Evolutionary conservation across 2,329 filamentous ascomycete genomes (phyloP).

Genomic region (Trichoderma arundinaceum): DNA sequence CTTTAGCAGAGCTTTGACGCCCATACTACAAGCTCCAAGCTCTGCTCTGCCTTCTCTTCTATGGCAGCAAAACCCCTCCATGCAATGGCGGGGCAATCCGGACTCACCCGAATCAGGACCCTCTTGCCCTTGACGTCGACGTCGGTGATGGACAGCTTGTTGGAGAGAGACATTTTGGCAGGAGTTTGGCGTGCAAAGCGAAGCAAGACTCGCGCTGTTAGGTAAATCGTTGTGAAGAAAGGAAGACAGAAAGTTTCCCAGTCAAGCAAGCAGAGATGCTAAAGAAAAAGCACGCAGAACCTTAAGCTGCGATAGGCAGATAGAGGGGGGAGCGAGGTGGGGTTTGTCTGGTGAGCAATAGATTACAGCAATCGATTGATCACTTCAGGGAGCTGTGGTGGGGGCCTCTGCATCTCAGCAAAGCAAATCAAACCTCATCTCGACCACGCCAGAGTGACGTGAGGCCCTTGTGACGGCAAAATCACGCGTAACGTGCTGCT

Average conservation of each 20-base stretch:
- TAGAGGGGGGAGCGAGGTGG: constrained; percentile 32
- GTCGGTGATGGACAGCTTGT: constrained; percentile 96
- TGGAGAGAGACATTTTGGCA: constrained; percentile 89
- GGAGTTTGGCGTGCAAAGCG: constrained; percentile 21
- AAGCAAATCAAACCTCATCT: background rate
- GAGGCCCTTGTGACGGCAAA: constrained; percentile 14
- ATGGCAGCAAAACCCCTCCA: constrained; percentile 20
- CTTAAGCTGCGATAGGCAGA: constrained; percentile 34
- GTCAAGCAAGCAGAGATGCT: background rate
- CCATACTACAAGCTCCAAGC: background rate
- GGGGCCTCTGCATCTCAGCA: constrained; percentile 2
- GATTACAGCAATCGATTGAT: constrained; percentile 27
- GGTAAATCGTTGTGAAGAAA: constrained; percentile 19
- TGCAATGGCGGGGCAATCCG: constrained; percentile 42
- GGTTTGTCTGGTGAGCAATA: constrained; percentile 15
- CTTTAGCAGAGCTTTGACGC: background rate
- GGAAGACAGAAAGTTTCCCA: background rate
- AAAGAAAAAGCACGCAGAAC: constrained; percentile 34
- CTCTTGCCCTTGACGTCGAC: constrained; percentile 98
- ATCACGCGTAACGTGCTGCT: constrained; percentile 10
- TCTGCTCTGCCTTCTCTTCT: background rate
- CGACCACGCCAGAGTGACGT: constrained; percentile 32
- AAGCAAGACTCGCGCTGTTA: constrained; percentile 26
- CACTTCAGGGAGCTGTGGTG: constrained; percentile 14
- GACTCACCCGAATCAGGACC: constrained; percentile 90